Evolutionary conservation across 176 grass and related monocot genomes (phyloP), one percentile per base, ranked within the genome.

Genomic region (Aegilops bicornis): DNA sequence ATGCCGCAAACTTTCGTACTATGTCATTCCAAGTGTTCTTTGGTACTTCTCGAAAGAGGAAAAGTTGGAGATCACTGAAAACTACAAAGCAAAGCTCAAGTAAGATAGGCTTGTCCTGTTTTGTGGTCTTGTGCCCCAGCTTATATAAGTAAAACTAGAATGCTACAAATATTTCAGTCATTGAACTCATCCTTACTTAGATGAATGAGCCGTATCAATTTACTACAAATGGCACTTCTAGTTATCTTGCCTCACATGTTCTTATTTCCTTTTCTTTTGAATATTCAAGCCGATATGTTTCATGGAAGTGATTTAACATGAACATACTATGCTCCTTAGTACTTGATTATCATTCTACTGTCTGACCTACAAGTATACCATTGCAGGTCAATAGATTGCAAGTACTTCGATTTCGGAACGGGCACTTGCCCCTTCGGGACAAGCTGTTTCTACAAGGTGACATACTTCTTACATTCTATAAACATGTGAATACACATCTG

Each of bases 371-470:
- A 43, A 80, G 71, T 83, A 45, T 78, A 77, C 45, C 40, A 5
- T 88, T 75, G 69, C 90, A 99, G 97, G 89, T 99, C 97, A 63
- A 99, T 99, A 66, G 94, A 96, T 92, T 99, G 94, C 90, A 99
- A 92, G 89, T 94, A 99, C 84, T 96, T 99, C 0, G 94, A 99
- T 85, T 99, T 99, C 83, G 94, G 97, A 79, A 93, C 88, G 37
- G 92, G 88, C 24, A 89, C 92, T 56, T 99, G 97, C 64, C 97
- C 97, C 37, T 99, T 99, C 17, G 94, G 97, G 36, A 87, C 89
- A 78, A 99, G 97, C 82, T 96, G 97, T 89, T 99, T 91, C 77
- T 91, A 88, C 86, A 91, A 80, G 89, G 89, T 91, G 13, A 59
- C 77, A 91, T 76, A 13, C 32, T 65, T 76, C 79, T 79, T 83